These are phyloP conservation scores for Diaporthe sp. DNA, from an alignment of 2,329 filamentous ascomycete genomes.

Conservation along the genomic window DNA sequence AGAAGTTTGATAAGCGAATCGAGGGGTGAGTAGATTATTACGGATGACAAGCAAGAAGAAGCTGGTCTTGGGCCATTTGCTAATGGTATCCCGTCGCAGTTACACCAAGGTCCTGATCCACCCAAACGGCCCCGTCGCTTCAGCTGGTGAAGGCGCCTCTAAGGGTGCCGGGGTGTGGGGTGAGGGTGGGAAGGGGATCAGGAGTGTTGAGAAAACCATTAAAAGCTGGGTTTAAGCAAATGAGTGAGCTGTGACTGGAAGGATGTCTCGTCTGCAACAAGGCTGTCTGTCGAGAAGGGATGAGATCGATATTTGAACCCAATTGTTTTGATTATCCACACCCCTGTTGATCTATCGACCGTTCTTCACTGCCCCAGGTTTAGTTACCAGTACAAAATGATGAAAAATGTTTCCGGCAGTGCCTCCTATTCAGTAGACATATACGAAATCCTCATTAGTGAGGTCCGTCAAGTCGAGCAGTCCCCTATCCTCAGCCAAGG, in stretches of 20 bases:
- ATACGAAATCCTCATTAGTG: slow-evolving; percentile 74
- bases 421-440: slow-evolving; percentile 56
- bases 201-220: slow-evolving; percentile 14
- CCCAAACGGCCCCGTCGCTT: slow-evolving; percentile 64
- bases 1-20: slow-evolving; percentile 76
- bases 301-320: neutral
- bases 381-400: neutral
- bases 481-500: slow-evolving; percentile 58
- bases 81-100: neutral
- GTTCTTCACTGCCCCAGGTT: too few species aligned
- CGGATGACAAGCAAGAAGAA: neutral
- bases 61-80: neutral
- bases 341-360: neutral
- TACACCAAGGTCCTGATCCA: slow-evolving; percentile 77
- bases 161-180: slow-evolving; percentile 1
- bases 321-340: neutral
- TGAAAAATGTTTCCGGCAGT: too few species aligned
- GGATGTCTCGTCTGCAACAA: neutral
- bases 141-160: neutral
- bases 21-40: slow-evolving; percentile 62
- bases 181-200: slow-evolving; percentile 1
- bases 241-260: neutral
- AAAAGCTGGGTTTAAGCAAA: slow-evolving; percentile 13
- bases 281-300: neutral
- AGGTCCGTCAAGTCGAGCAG: slow-evolving; percentile 68